Evolutionary conservation across 129 eudicot genomes (phyloP), one percentile per base, ranked within the genome.

Genomic region (Chrysanthemum makinoi): DNA sequence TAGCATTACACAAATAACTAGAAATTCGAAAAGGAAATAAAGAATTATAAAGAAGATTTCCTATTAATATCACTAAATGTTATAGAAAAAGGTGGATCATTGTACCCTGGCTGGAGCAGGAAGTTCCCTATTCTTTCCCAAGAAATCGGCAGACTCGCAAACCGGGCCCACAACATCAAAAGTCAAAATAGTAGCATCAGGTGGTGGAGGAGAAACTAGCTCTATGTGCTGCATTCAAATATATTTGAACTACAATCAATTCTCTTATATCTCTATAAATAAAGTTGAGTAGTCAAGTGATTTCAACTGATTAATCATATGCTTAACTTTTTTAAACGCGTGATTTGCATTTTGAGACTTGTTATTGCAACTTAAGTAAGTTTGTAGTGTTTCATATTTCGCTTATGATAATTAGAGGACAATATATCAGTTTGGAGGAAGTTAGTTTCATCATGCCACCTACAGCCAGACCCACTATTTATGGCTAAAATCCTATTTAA

Each of bases 81-180:
- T 12, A 13, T 0, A 3, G 30, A 69, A 33, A 33, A 62, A n/a
- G 33, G 26, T 49, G 48, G 49, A 69, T 66, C 33, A 62, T 24
- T 13, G 83, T 85, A 94, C 98, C 86, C 83, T 77, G 28, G 81
- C 51, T 20, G 97, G 96, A 15, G 95, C 70, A 10, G 96, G 90
- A 60, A 94, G 95, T 69, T 94, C 87, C 77, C 97, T 81, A 6
- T 84, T 89, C 74, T 89, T 94, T 16, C 98, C 96, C 84, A 93
- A 82, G 80, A 89, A 89, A 79, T 89, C 95, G 0, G 96, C 90
- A 9, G 96, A 93, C 60, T 85, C 92, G 19, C 96, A 93, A 24
- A 93, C 95, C 0, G 96, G 96, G 68, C 98, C 96, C 72, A 93
- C 98, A 30, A 87, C 88, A 68, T 89, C 98, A 73, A 87, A 93